Conservation (phyloP, 305 asterid genomes). For the Fraxinus nigra region DNA sequence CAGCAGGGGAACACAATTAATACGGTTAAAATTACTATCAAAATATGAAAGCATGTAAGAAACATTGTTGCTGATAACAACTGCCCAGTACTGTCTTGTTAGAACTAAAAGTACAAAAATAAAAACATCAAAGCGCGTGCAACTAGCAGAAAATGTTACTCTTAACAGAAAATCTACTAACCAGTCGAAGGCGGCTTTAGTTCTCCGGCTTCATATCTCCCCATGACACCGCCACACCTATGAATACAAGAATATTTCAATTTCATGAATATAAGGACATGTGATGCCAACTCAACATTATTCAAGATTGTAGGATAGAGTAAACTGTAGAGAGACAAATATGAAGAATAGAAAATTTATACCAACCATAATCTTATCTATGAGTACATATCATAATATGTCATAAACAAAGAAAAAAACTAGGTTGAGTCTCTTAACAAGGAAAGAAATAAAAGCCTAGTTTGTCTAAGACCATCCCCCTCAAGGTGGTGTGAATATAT, state of each 20-base stretch:
- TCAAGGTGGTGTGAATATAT: background rate
- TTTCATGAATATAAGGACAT: conserved; percentile 4
- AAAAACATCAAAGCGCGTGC: background rate
- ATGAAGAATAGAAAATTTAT: background rate
- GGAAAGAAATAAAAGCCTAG: background rate
- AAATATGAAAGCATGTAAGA: background rate
- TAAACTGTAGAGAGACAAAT: background rate
- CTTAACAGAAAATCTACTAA: conserved; percentile 21
- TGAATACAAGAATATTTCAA: conserved; percentile 16
- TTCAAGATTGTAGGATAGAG: background rate
- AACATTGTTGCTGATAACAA: background rate
- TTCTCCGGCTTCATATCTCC: conserved; percentile 56
- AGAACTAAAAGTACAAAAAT: background rate
- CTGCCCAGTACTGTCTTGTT: background rate
- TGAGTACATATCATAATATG: background rate
- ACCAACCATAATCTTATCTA: background rate
- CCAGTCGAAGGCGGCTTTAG: conserved; percentile 54
- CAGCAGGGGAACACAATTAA: background rate
- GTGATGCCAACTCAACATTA: background rate
- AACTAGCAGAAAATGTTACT: background rate
- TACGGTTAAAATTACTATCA: background rate
- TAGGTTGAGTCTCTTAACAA: background rate
- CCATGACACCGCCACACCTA: conserved; percentile 63
- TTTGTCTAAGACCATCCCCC: background rate
- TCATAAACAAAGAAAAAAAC: background rate